Conservation (phyloP, 2,329 filamentous ascomycete genomes). For the Sclerotinia glacialis region DNA sequence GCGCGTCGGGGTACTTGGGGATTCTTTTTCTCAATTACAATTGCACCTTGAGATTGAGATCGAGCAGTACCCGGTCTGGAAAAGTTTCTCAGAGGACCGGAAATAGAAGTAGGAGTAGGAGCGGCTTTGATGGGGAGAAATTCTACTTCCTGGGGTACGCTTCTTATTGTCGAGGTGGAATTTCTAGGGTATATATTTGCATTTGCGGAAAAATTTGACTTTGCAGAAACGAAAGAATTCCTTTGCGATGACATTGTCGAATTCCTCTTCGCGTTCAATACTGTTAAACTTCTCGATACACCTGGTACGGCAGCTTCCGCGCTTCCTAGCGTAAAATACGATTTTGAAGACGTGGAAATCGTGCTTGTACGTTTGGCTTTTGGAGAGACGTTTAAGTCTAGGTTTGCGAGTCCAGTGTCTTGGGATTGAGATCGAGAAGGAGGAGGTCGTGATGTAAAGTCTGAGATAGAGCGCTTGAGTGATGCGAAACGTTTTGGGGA, state of each 20-base stretch:
- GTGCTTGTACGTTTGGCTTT: neutral
- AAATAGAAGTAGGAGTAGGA: neutral
- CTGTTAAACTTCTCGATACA: neutral
- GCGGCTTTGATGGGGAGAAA: neutral
- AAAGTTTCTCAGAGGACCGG: neutral
- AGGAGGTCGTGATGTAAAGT: neutral
- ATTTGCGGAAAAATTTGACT: neutral
- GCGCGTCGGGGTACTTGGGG: neutral
- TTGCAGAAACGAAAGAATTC: neutral
- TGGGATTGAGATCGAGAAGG: neutral
- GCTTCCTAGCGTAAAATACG: constrained; percentile 8
- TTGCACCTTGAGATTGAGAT: neutral
- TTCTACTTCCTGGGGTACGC: neutral
- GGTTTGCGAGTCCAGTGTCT: neutral
- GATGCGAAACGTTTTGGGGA: neutral
- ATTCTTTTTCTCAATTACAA: neutral
- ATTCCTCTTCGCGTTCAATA: neutral
- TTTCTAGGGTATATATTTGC: neutral
- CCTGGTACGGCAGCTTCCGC: neutral
- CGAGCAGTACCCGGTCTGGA: neutral
- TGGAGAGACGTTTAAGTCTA: neutral
- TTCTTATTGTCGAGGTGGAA: neutral
- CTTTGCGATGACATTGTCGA: neutral
- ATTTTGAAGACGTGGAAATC: neutral
- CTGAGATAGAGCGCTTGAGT: constrained; percentile 10